These are phyloP conservation scores for Mycena polygramma DNA, from an alignment of 768 basidiomycete species.

Conservation along the genomic window DNA sequence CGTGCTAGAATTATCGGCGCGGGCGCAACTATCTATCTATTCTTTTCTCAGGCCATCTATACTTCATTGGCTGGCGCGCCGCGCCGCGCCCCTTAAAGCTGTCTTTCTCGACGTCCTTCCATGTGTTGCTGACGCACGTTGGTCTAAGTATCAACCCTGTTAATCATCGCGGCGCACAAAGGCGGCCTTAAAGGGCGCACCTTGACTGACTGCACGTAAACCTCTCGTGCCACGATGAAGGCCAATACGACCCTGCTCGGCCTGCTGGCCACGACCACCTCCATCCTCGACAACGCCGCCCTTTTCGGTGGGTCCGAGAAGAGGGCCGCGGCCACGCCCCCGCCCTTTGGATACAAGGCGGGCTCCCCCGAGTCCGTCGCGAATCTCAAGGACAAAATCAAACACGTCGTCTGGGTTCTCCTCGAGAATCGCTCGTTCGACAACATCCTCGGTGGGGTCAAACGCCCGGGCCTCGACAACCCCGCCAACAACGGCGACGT, in stretches of 20 bases:
- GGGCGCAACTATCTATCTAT: no score
- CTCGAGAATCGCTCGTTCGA: slow-evolving; percentile 49
- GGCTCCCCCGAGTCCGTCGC: slow-evolving; percentile 34
- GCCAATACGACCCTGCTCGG: slow-evolving; percentile 35
- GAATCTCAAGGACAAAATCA: slow-evolving; percentile 41
- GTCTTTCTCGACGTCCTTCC: no score
- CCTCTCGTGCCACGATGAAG: slow-evolving; percentile 29
- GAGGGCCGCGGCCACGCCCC: neutral
- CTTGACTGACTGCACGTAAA: neutral
- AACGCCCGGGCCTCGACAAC: slow-evolving; percentile 39
- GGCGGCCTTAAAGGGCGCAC: slow-evolving; percentile 14
- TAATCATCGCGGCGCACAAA: no score
- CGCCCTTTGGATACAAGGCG: slow-evolving; percentile 39
- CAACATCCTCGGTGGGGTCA: slow-evolving; percentile 45
- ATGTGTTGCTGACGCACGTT: no score
- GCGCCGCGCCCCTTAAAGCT: no score
- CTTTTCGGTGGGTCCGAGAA: neutral
- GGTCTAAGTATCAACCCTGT: no score
- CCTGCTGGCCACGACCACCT: slow-evolving; percentile 34
- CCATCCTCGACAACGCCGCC: slow-evolving; percentile 26
- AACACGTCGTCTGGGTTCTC: slow-evolving; percentile 44
- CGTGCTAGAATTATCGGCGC: no score
- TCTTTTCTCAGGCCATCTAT: neutral
- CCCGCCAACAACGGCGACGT: slow-evolving; percentile 37
- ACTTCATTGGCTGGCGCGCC: no score